Percentiles rank a stretch among this genome's conserved stretches.
These are phyloP conservation scores for Bryoerythrophyllum caledonicum DNA, from an alignment of 225 moss, liverwort and hornwort species.

Conservation along the genomic window DNA sequence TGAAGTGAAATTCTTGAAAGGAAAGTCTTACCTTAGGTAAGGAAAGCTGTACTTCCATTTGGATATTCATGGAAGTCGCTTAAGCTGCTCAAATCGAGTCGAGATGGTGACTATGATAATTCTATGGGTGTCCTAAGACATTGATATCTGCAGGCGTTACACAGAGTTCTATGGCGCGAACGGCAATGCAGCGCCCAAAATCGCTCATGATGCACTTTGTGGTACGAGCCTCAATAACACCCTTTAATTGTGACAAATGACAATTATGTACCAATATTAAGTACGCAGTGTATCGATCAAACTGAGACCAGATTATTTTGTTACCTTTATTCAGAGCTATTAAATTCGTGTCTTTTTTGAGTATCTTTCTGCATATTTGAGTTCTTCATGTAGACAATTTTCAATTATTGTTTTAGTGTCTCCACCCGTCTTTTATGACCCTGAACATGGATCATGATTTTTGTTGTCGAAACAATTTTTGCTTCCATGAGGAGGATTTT, in stretches of 20 bases:
- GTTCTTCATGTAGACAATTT: neutral
- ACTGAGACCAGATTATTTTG: neutral
- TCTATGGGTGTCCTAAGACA: slow-evolving; percentile 7
- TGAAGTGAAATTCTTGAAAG: slow-evolving; percentile 78
- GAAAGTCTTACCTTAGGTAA: slow-evolving; percentile 83
- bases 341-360: neutral
- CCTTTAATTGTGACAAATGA: neutral
- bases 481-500: neutral
- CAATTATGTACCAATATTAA: neutral
- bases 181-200: slow-evolving; percentile 71
- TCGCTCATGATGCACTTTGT: slow-evolving; percentile 82
- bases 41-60: neutral
- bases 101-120: neutral
- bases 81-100: neutral
- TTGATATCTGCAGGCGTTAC: slow-evolving; percentile 75
- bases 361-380: neutral
- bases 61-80: slow-evolving; percentile 2
- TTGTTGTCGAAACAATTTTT: slow-evolving; percentile 4
- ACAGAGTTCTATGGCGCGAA: slow-evolving; percentile 78
- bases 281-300: neutral
- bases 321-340: neutral
- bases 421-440: neutral
- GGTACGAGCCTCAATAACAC: slow-evolving; percentile 43
- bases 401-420: neutral
- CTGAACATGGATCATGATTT: neutral